These are phyloP conservation scores for Neoscytalidium dimidiatum DNA, from an alignment of 2,329 filamentous ascomycete species.

Conservation along the genomic window DNA sequence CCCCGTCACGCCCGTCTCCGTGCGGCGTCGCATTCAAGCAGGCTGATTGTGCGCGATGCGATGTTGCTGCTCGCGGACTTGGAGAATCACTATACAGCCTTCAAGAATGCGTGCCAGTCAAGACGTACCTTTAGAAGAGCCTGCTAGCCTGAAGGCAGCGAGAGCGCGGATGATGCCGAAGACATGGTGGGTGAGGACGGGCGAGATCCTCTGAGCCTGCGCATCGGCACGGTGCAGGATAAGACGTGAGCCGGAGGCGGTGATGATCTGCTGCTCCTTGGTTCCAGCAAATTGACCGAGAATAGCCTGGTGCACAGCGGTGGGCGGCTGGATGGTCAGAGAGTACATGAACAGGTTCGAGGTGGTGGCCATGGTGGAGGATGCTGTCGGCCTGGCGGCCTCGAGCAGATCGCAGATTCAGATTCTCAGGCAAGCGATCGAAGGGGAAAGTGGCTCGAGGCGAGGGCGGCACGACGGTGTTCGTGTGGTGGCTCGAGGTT, in stretches of 20 bases:
- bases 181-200: conserved; percentile 86
- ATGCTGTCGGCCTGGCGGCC: conserved; percentile 27
- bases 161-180: conserved; percentile 94
- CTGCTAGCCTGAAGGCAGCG: conserved; percentile 86
- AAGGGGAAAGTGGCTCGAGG: neutral
- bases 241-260: conserved; percentile 86
- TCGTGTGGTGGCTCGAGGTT: neutral
- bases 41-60: conserved; percentile 24
- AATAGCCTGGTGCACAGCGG: conserved; percentile 85
- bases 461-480: neutral
- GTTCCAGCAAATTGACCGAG: conserved; percentile 94
- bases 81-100: conserved; percentile 51
- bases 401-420: conserved; percentile 17
- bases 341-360: conserved; percentile 99
- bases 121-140: conserved; percentile 90
- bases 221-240: conserved; percentile 85
- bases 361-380: conserved; percentile 82
- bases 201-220: conserved; percentile 80
- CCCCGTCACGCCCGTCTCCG: neutral
- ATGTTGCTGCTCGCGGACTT: conserved; percentile 36
- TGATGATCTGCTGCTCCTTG: conserved; percentile 96
- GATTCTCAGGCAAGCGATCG: neutral
- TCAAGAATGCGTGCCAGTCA: conserved; percentile 25
- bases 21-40: conserved; percentile 16
- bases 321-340: conserved; percentile 90